A percentile compares a stretch with the other conserved stretches of the same genome.
These are phyloP conservation scores for Suillus hirtellus DNA, from an alignment of 768 basidiomycete genomes.

Conservation along the genomic window DNA sequence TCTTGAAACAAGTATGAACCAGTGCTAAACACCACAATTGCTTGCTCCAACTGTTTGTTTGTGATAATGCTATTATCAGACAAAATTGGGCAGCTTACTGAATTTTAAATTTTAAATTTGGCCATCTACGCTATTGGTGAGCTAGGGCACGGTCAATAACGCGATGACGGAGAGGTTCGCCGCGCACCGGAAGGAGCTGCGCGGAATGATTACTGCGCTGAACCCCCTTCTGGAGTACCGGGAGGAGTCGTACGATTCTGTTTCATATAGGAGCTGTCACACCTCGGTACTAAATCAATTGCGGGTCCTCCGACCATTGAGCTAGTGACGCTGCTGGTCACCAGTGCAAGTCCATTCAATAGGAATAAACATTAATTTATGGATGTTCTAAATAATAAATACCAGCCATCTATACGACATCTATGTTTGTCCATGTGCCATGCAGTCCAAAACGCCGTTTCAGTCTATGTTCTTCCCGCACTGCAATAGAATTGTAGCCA, in stretches of 20 bases:
- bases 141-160: background rate
- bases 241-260: background rate
- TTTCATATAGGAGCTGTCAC: too few species aligned
- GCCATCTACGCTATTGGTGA: too few species aligned
- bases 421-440: background rate
- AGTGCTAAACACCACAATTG: background rate
- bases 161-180: background rate
- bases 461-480: slow-evolving; percentile 66
- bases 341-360: background rate
- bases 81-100: background rate
- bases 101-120: too few species aligned
- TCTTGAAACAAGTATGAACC: background rate
- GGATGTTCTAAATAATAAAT: background rate
- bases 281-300: too few species aligned
- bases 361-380: background rate
- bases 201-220: background rate
- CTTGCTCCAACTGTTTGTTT: background rate
- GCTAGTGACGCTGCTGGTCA: too few species aligned
- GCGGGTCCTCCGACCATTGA: too few species aligned
- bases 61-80: background rate
- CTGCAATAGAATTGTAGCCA: slow-evolving; percentile 55
- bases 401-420: background rate
- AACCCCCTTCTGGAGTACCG: background rate
- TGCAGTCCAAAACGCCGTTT: background rate
- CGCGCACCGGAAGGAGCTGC: background rate